Evolutionary conservation across 169 alveolate genomes (phyloP).

Genomic region (Plasmodium gonderi): DNA sequence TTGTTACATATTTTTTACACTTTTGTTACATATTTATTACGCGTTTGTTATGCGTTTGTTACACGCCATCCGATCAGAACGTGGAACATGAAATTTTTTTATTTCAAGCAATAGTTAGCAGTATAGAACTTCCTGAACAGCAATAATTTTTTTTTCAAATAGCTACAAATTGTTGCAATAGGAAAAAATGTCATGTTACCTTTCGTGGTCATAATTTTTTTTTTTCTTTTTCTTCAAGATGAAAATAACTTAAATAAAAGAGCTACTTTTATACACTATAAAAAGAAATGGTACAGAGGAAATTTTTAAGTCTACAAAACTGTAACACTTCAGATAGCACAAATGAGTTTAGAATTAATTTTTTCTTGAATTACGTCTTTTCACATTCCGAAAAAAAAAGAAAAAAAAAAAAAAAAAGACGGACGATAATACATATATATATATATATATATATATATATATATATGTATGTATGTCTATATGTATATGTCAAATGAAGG

Average conservation of each 20-base stretch:
- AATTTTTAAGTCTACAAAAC: neutral
- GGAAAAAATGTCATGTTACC: neutral
- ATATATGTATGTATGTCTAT: neutral
- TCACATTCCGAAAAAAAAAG: neutral
- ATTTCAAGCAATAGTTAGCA: neutral
- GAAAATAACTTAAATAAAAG: neutral
- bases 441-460: neutral
- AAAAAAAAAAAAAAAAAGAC: neutral
- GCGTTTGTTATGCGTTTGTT: neutral
- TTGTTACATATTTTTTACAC: too few relatives aligned
- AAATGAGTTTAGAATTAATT: neutral
- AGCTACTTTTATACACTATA: neutral
- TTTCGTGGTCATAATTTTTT: neutral
- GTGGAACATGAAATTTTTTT: constrained; percentile 4
- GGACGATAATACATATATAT: too few relatives aligned
- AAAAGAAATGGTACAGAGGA: neutral
- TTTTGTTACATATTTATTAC: too few relatives aligned
- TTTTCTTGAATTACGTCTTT: neutral
- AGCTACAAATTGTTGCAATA: neutral
- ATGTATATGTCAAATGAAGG: neutral
- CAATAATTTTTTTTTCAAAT: neutral
- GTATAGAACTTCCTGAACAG: neutral
- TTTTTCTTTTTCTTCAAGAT: neutral
- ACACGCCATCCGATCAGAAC: neutral
- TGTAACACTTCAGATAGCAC: neutral